A percentile compares a stretch with the other conserved stretches of the same genome.
These are phyloP conservation scores for Chenopodium berlandieri DNA, from an alignment of 148 eudicot species.

Conservation along the genomic window DNA sequence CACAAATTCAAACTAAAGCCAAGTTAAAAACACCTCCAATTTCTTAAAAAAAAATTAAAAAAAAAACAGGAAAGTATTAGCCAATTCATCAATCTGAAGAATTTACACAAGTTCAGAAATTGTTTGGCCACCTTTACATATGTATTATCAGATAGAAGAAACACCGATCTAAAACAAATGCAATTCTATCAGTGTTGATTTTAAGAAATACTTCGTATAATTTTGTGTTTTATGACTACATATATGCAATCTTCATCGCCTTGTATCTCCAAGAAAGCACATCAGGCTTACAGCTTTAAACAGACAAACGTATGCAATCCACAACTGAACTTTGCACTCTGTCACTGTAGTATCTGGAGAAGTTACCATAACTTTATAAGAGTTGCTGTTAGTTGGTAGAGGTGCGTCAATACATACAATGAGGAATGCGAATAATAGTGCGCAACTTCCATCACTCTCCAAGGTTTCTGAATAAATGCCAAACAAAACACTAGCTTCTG, in stretches of 20 bases:
- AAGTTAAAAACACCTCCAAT: too few relatives aligned
- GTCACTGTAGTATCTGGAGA: neutral
- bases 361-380: neutral
- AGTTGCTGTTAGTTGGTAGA: slow-evolving; percentile 10
- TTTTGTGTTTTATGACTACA: too few relatives aligned
- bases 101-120: slow-evolving; percentile 1
- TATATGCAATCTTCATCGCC: slow-evolving; percentile 4
- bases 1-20: too few relatives aligned
- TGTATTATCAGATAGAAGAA: neutral
- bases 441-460: neutral
- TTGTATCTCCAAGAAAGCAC: neutral
- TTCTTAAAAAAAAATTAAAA: too few relatives aligned
- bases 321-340: neutral
- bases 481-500: slow-evolving; percentile 11
- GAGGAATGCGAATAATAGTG: neutral
- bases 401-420: neutral
- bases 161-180: neutral
- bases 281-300: neutral
- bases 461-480: neutral
- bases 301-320: neutral
- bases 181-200: neutral
- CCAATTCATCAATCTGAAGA: neutral
- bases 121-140: slow-evolving; percentile 2
- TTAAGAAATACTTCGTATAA: too few relatives aligned
- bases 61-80: neutral